Evolutionary conservation across 148 eudicot species (phyloP), one percentile per base, ranked within the genome.

Genomic region (Spergularia bocconei): DNA sequence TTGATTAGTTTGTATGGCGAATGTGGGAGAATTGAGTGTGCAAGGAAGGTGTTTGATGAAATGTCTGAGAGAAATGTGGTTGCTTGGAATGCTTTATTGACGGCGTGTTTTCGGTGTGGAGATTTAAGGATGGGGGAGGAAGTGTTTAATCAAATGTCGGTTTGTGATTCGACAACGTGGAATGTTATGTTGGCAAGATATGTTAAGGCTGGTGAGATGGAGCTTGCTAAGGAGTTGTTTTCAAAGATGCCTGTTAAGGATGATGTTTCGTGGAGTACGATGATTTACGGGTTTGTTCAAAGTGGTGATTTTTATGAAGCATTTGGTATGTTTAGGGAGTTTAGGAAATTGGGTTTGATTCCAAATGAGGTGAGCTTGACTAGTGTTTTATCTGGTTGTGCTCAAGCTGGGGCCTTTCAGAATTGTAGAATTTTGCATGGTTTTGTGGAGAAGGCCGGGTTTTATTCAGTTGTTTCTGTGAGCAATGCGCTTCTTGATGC

Each of bases 251-350:
- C 82, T 7, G 72, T 68, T 12, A 87, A 82, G 70, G 93, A 89
- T 70, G 89, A 72, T 77, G 91, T 89, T 48, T 89, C 91, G 21
- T 89, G 91, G 90, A 90, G 89, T 79, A 86, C 87, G 0, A 83
- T 90, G 87, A 82, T 88, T 70, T 66, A 71, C 51, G 91, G 91
- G 68, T 81, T 82, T 69, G 87, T 82, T 20, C 87, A 86, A 57
- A 76, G 73, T 71, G 89, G 90, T 67, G 66, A 64, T 70, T 83
- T 88, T 53, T 81, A 77, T 12, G 87, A 85, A 79, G 89, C 91
- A 5, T 88, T 88, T 86, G 78, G 65, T 38, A 75, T 65, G 51
- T 88, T 83, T 63, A 74, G 83, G 70, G 87, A 86, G 71, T 60
- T 86, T 63, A 84, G 50, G 56, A 52, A 79, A 47, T 66, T 50